Percentiles rank a stretch among this genome's conserved stretches.
These are phyloP conservation scores for Aspergillus mulundensis DNA, from an alignment of 495 filamentous ascomycete species.

Conservation along the genomic window DNA sequence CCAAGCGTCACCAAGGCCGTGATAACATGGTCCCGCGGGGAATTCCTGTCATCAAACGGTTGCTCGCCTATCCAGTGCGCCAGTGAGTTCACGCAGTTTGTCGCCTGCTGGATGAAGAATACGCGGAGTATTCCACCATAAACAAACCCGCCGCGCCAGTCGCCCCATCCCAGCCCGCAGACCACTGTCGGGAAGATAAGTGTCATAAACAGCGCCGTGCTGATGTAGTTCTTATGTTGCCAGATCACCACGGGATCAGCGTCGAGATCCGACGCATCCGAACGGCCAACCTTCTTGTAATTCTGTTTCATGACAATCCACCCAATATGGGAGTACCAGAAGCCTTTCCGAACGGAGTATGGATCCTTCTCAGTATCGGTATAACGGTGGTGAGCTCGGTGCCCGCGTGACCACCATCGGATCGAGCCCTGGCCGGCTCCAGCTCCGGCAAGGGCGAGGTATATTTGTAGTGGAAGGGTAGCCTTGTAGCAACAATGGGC, in stretches of 20 bases:
- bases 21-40: constrained; percentile 82
- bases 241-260: constrained; percentile 79
- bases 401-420: constrained; percentile 86
- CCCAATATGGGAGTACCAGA: constrained; percentile 84
- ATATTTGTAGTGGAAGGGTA: constrained; percentile 69
- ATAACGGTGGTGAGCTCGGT: constrained; percentile 90
- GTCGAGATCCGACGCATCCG: constrained; percentile 87
- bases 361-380: constrained; percentile 95
- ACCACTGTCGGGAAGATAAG: constrained; percentile 72
- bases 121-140: constrained; percentile 84
- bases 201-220: constrained; percentile 73
- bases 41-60: constrained; percentile 91
- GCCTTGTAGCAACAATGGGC: constrained; percentile 84
- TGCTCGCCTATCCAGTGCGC: constrained; percentile 93
- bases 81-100: constrained; percentile 91
- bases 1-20: constrained; percentile 84
- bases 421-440: constrained; percentile 87
- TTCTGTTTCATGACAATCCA: constrained; percentile 83
- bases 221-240: constrained; percentile 83
- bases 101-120: constrained; percentile 91
- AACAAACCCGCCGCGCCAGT: constrained; percentile 78
- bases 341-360: constrained; percentile 87
- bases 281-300: constrained; percentile 74
- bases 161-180: constrained; percentile 72
- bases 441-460: constrained; percentile 75